A percentile compares a stretch with the other conserved stretches of the same genome.
These are phyloP conservation scores for Martiniozyma abietophila DNA, from an alignment of 805 yeast genomes.

Conservation along the genomic window DNA sequence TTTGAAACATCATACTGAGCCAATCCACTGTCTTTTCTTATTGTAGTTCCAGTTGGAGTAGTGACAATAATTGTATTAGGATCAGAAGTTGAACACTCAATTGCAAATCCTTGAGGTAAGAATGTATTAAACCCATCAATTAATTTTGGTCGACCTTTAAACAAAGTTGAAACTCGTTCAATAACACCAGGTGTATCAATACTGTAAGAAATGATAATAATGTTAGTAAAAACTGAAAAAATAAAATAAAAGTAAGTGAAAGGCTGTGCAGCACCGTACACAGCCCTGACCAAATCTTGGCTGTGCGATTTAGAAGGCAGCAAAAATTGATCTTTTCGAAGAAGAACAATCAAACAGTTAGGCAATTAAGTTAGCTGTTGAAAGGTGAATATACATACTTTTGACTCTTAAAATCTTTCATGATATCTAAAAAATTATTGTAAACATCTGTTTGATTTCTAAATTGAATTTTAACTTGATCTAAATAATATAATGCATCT, in stretches of 20 bases:
- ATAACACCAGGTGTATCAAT: slow-evolving; percentile 98
- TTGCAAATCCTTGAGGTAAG: slow-evolving; percentile 91
- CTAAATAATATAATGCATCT: slow-evolving; percentile 91
- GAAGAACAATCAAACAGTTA: too few relatives aligned
- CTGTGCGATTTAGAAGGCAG: too few relatives aligned
- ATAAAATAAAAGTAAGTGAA: background rate
- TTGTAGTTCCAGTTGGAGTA: slow-evolving; percentile 87
- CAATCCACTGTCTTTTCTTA: slow-evolving; percentile 54
- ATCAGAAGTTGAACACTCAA: slow-evolving; percentile 89
- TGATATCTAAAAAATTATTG: slow-evolving; percentile 90
- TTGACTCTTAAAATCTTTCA: slow-evolving; percentile 98
- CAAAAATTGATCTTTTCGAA: too few relatives aligned
- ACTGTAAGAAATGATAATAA: slow-evolving; percentile 19
- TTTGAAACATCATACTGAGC: too few relatives aligned
- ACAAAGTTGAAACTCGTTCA: slow-evolving; percentile 84
- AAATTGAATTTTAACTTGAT: slow-evolving; percentile 91
- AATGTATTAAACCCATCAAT: slow-evolving; percentile 98
- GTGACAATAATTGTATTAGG: slow-evolving; percentile 90
- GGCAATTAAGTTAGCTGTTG: too few relatives aligned
- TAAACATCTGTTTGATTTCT: slow-evolving; percentile 90
- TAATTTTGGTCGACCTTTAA: slow-evolving; percentile 86
- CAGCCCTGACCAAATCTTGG: background rate
- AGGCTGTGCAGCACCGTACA: slow-evolving; percentile 7
- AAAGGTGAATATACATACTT: slow-evolving; percentile 34
- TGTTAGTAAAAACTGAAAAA: slow-evolving; percentile 16